Evolutionary conservation across 192 early-diverging fungal genomes (phyloP).

Genomic region (Diversispora epigaea): DNA sequence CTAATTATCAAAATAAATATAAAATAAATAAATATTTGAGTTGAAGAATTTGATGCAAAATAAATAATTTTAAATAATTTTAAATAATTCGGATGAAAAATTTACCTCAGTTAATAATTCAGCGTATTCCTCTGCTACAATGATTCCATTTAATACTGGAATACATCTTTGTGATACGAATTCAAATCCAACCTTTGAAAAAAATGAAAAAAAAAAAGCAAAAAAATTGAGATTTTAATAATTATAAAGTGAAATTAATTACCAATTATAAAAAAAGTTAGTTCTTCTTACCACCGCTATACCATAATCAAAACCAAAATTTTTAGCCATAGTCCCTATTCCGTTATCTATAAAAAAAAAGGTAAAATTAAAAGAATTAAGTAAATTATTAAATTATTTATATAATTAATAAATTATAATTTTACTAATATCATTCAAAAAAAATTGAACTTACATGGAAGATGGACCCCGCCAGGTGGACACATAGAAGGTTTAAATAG

Average conservation of each 20-base stretch:
- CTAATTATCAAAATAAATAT: slow-evolving; percentile 23
- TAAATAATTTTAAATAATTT: slow-evolving; percentile 16
- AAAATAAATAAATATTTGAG: slow-evolving; percentile 20
- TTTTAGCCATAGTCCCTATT: slow-evolving; percentile 65
- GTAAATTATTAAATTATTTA: not conserved
- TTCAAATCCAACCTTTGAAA: slow-evolving; percentile 68
- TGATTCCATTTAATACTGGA: slow-evolving; percentile 67
- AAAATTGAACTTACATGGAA: slow-evolving; percentile 49
- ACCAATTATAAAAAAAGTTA: slow-evolving; percentile 21
- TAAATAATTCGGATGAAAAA: not conserved
- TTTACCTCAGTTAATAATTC: slow-evolving; percentile 59
- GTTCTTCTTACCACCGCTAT: slow-evolving; percentile 72
- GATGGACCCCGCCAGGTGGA: slow-evolving; percentile 74
- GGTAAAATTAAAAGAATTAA: too few species aligned
- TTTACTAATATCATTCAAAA: not conserved
- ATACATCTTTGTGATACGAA: slow-evolving; percentile 57
- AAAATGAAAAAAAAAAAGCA: too few species aligned
- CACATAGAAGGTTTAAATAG: slow-evolving; percentile 83
- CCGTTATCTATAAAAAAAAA: slow-evolving; percentile 47
- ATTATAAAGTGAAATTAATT: slow-evolving; percentile 9
- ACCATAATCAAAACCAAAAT: slow-evolving; percentile 77
- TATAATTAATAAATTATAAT: not conserved
- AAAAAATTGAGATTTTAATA: not conserved
- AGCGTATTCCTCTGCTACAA: slow-evolving; percentile 61
- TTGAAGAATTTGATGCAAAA: too few species aligned